Conservation (phyloP, 257 asterid genomes). For the Lycium ferocissimum region DNA sequence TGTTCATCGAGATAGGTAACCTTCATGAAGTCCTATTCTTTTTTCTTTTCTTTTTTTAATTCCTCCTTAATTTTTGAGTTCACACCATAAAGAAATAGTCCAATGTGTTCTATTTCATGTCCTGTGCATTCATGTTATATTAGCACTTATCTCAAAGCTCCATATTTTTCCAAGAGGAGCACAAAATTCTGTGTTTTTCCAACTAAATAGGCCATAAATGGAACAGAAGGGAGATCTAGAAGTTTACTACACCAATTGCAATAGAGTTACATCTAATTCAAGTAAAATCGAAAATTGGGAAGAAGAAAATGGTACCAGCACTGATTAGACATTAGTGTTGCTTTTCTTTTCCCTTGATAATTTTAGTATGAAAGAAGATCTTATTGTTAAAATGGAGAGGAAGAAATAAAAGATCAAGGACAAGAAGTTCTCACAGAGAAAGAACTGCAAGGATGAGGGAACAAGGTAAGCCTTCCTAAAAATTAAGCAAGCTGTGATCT, state of each 20-base stretch:
- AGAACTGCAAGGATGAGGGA: conserved; percentile 17
- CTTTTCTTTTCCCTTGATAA: background rate
- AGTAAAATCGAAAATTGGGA: conserved; percentile 8
- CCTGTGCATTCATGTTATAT: background rate
- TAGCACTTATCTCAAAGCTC: background rate
- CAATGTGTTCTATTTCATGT: background rate
- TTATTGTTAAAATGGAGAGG: background rate
- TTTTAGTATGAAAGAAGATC: background rate
- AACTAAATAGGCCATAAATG: conserved; percentile 1
- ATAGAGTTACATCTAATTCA: background rate
- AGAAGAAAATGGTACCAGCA: background rate
- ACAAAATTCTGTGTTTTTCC: conserved; percentile 1
- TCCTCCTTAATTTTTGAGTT: background rate
- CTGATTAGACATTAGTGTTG: background rate
- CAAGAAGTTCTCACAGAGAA: background rate
- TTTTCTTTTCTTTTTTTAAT: background rate
- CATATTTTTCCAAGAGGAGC: background rate
- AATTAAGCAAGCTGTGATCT: background rate
- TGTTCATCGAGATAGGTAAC: conserved; percentile 91
- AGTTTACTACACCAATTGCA: conserved; percentile 18
- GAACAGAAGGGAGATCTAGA: conserved; percentile 14
- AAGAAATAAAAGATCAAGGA: conserved; percentile 9
- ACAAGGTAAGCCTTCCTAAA: conserved; percentile 2
- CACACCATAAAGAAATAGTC: background rate
- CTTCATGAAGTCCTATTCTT: background rate